Conservation (phyloP, 164 flowering plant species). For the Macadamia integrifolia region DNA sequence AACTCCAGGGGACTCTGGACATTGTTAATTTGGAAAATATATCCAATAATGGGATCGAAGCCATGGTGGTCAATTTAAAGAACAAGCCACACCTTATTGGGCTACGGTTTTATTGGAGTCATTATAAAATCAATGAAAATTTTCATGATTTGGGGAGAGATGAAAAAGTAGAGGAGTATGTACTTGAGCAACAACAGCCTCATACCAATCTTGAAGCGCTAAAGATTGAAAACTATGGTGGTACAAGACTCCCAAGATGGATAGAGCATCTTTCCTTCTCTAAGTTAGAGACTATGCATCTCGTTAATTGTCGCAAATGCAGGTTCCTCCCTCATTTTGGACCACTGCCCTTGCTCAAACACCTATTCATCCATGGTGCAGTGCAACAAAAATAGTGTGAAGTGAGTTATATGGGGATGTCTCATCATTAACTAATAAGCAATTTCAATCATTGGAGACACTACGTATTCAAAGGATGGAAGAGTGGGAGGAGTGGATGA, state of each 20-base stretch:
- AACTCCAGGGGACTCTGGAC: constrained; percentile 14
- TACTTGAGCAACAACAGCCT: constrained; percentile 20
- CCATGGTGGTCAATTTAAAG: constrained; percentile 16
- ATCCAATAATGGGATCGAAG: neutral
- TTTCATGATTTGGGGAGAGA: neutral
- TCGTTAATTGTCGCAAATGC: too few species aligned
- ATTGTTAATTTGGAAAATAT: constrained; percentile 20
- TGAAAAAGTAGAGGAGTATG: neutral
- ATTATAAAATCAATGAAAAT: too few species aligned
- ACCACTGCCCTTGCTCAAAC: constrained; percentile 10
- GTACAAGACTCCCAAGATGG: constrained; percentile 18
- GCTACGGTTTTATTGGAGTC: constrained; percentile 8
- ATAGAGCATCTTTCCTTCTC: constrained; percentile 2
- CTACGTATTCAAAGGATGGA: too few species aligned
- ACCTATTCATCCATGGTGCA: constrained; percentile 2
- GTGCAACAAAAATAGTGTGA: constrained; percentile 8
- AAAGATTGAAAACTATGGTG: constrained; percentile 5
- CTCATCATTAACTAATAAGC: too few species aligned
- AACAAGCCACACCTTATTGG: constrained; percentile 8
- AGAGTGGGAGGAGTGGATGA: too few species aligned
- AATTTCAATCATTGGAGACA: too few species aligned
- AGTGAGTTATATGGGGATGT: constrained; percentile 6
- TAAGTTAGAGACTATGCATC: too few species aligned
- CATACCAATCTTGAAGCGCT: constrained; percentile 15
- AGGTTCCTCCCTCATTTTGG: too few species aligned